These are phyloP conservation scores for Trifolium dubium DNA, from an alignment of 306 rosid genomes.

Conservation along the genomic window DNA sequence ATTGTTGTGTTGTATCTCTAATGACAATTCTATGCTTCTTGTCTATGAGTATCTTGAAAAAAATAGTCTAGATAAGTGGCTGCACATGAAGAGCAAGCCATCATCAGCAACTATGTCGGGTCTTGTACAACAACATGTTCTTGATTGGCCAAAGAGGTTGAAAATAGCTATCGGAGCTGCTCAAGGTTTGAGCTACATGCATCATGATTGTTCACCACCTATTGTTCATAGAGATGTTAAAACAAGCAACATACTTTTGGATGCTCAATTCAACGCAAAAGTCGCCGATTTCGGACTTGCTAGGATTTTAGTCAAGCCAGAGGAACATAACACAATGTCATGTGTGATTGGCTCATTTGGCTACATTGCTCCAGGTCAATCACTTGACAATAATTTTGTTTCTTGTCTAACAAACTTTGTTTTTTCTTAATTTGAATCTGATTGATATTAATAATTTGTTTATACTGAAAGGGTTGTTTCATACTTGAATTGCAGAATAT, in stretches of 20 bases:
- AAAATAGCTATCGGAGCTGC: not conserved
- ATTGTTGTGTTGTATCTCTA: not conserved
- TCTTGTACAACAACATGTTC: not conserved
- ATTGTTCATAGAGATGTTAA: not conserved
- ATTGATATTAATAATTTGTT: not conserved
- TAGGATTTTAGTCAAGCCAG: not conserved
- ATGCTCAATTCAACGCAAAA: not conserved
- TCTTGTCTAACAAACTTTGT: constrained; percentile 14
- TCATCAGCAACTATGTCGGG: not conserved
- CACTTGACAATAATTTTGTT: constrained; percentile 26
- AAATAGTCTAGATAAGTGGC: not conserved
- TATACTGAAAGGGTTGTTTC: constrained; percentile 5
- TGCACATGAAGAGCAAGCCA: not conserved
- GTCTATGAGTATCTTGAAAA: constrained; percentile 1
- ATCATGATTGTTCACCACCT: constrained; percentile 1
- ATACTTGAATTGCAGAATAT: constrained; percentile 43
- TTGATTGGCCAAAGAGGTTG: constrained; percentile 8
- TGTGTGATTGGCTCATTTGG: constrained; percentile 6
- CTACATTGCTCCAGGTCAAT: constrained; percentile 49
- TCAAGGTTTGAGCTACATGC: constrained; percentile 12
- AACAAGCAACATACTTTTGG: constrained; percentile 4
- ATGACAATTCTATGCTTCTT: not conserved
- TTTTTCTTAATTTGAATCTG: not conserved
- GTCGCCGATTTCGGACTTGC: not conserved
- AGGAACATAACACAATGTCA: not conserved